Evolutionary conservation across 2,329 filamentous ascomycete species (phyloP).

Genomic region (Rugonectria rugulosa): DNA sequence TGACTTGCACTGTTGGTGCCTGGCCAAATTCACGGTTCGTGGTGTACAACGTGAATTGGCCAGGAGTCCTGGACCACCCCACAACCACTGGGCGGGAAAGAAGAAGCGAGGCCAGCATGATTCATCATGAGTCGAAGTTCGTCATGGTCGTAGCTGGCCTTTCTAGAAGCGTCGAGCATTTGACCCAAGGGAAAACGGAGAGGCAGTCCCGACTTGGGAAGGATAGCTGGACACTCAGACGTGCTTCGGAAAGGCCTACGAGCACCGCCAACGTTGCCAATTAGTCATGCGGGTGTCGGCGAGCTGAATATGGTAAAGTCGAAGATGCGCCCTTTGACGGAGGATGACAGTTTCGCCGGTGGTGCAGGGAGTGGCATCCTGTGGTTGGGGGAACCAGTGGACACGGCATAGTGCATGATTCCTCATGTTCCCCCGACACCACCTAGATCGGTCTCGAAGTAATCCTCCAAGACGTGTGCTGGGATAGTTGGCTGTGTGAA

Average conservation of each 20-base stretch:
- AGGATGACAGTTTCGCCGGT: not conserved
- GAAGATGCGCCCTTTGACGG: not conserved
- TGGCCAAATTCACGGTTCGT: not conserved
- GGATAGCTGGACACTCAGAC: not conserved
- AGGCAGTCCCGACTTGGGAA: not conserved
- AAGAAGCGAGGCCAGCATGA: slow-evolving; percentile 13
- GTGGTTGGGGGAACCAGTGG: no score
- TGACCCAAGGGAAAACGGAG: not conserved
- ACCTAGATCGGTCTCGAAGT: no score
- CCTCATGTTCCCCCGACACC: no score
- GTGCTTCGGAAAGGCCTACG: not conserved
- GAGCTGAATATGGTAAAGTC: slow-evolving; percentile 31
- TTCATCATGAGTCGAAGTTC: slow-evolving; percentile 2
- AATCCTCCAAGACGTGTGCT: no score
- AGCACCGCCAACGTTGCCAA: slow-evolving; percentile 2
- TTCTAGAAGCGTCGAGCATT: not conserved
- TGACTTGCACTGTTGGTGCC: not conserved
- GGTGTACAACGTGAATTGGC: not conserved
- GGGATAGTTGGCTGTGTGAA: no score
- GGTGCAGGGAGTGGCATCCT: not conserved
- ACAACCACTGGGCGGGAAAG: not conserved
- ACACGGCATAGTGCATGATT: no score
- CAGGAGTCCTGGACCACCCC: not conserved
- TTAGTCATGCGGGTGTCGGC: slow-evolving; percentile 24
- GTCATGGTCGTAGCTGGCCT: not conserved